phyloP scores from a whole-genome alignment of 306 rosid species.

The Heteromeles arbutifolia region DNA sequence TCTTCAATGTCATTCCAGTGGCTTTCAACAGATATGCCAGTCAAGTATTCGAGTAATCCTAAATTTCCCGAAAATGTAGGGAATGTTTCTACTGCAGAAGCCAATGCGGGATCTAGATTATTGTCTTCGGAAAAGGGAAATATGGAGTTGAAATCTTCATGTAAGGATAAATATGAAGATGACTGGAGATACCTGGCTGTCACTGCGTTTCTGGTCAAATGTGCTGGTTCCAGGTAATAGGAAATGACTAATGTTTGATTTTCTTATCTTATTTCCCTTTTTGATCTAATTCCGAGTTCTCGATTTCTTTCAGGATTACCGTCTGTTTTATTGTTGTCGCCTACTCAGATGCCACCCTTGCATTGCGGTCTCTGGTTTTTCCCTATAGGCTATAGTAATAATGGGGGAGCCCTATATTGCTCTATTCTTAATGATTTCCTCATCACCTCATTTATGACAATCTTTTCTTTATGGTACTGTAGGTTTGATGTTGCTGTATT shows the following conservation, averaged over 20 bases:
- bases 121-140: conserved; percentile 31
- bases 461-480: conserved; percentile 14
- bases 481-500: conserved; percentile 86
- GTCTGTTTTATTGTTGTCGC: conserved; percentile 83
- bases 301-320: conserved; percentile 57
- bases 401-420: conserved; percentile 5
- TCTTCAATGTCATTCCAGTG: conserved; percentile 85
- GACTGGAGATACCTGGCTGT: conserved; percentile 97
- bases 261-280: conserved; percentile 14
- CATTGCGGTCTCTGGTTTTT: conserved; percentile 70
- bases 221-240: conserved; percentile 64
- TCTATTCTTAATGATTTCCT: background rate
- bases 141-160: conserved; percentile 22
- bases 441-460: background rate
- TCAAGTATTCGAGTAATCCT: conserved; percentile 41
- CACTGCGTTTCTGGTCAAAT: conserved; percentile 83
- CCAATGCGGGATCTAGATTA: conserved; percentile 29
- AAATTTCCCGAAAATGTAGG: conserved; percentile 24
- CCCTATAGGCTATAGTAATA: conserved; percentile 83
- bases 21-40: conserved; percentile 96
- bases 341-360: conserved; percentile 88
- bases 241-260: conserved; percentile 14
- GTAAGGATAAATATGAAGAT: conserved; percentile 61
- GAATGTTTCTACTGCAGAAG: conserved; percentile 22
- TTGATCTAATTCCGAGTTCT: background rate